Evolutionary conservation across 2,329 filamentous ascomycete genomes (phyloP).

Genomic region (Penicillium sp.): DNA sequence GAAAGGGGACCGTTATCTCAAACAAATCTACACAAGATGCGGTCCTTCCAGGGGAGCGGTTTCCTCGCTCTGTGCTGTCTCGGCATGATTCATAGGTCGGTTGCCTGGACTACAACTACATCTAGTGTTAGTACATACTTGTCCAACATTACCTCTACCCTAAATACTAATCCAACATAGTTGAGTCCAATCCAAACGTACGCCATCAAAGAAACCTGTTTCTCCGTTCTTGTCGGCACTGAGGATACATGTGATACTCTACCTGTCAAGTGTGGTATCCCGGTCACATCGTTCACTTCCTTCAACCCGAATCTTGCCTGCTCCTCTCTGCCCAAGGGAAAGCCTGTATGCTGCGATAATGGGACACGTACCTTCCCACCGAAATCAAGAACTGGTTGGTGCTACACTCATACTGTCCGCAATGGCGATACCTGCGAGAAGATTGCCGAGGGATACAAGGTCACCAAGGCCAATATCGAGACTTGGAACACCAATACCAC

Average conservation of each 20-base stretch:
- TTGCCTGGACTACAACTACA: neutral
- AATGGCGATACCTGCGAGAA: neutral
- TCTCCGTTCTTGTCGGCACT: neutral
- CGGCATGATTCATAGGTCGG: neutral
- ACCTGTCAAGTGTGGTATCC: neutral
- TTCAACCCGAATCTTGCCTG: neutral
- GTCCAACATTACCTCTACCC: neutral
- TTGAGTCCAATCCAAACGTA: no score
- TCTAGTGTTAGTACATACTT: neutral
- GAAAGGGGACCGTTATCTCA: neutral
- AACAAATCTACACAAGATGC: neutral
- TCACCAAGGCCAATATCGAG: slow-evolving; percentile 1
- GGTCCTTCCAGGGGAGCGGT: neutral
- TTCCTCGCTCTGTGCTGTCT: neutral
- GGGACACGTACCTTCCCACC: neutral
- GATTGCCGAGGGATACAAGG: neutral
- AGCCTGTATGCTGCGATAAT: neutral
- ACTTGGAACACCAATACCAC: neutral
- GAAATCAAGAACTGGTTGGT: neutral
- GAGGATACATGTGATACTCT: neutral
- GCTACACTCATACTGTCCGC: neutral
- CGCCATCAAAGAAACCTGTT: neutral
- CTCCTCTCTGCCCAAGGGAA: neutral
- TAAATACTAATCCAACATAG: neutral
- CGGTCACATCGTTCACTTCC: neutral